Evolutionary conservation across 257 asterid species (phyloP), one percentile per base, ranked within the genome.

Genomic region (Nicotiana noctiflora): DNA sequence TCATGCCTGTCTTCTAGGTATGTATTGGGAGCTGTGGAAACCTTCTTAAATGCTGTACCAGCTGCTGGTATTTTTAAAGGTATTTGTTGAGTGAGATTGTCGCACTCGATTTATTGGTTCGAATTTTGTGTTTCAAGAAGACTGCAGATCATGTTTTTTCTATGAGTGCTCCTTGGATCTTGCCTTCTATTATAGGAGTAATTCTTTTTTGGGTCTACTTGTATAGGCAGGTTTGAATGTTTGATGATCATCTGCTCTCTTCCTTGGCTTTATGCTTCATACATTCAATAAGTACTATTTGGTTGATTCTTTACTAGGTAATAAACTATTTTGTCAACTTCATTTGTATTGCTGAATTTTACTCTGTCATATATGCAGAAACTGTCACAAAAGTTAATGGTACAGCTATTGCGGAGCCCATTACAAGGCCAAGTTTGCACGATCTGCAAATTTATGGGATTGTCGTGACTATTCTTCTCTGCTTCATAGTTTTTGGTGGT

Each of bases 1-100:
- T 8, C 82, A n/a, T 84, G 61, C 29, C 49, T 83, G 83, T 84
- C 83, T 62, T 82, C 75, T 84, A 95, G 99, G 80, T 95, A 95
- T 81, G 99, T 95, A 80, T 86, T 95, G 93, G 99, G 99, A 88
- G 99, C 99, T 84, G 98, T 95, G 79, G 99, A 95, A 90, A 95
- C 99, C 79, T 95, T 95, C 88, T 90, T 95, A 70, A 88, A 92
- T 89, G 99, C 99, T 82, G 83, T 95, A 81, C 99, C 99, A 76
- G 84, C 87, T 75, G 99, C 99, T 77, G 99, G 99, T 82, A 86
- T 96, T 90, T 93, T 93, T 86, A 89, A 86, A 92, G 98, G 99
- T 96, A 89, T 81, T 75, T 60, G 59, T 78, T 63, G 62, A 8
- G 15, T 25, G 79, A 49, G 8, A 49, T 74, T 74, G 61, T 74